Conservation (phyloP, 2,329 filamentous ascomycete species). For the Ophiosphaerella narmari region DNA sequence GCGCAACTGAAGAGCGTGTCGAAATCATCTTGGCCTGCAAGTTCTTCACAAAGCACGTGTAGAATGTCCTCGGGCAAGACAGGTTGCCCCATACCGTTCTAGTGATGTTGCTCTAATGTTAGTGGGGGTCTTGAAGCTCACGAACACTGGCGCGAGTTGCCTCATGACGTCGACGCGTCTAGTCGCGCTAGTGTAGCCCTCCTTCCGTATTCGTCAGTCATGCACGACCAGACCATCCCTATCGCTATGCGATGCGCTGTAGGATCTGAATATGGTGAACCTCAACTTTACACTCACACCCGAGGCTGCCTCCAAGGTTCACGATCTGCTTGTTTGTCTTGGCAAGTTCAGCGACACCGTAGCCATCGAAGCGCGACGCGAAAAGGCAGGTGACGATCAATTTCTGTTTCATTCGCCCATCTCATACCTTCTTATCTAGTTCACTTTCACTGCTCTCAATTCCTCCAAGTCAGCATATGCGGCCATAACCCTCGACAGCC, state of each 20-base stretch:
- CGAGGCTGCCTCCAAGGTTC: slow-evolving; percentile 70
- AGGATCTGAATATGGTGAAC: slow-evolving; percentile 46
- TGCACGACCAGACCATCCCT: slow-evolving; percentile 6
- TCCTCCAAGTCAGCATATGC: slow-evolving; percentile 81
- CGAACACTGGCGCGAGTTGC: not conserved
- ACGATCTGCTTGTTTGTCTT: slow-evolving; percentile 75
- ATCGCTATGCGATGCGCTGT: slow-evolving; percentile 14
- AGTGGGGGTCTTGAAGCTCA: not conserved
- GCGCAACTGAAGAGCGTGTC: slow-evolving; percentile 65
- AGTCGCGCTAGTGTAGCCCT: slow-evolving; percentile 28
- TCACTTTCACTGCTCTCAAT: slow-evolving; percentile 76
- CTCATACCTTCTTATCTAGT: slow-evolving; percentile 46
- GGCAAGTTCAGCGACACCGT: slow-evolving; percentile 81
- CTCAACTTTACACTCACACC: slow-evolving; percentile 75
- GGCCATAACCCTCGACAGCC: slow-evolving; percentile 69
- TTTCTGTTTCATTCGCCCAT: slow-evolving; percentile 15
- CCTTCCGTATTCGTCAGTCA: slow-evolving; percentile 14
- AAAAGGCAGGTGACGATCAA: slow-evolving; percentile 58
- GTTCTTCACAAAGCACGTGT: slow-evolving; percentile 64
- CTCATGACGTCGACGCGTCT: slow-evolving; percentile 10
- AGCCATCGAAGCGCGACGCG: slow-evolving; percentile 71
- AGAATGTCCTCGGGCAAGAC: slow-evolving; percentile 63
- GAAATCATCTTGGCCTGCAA: slow-evolving; percentile 62
- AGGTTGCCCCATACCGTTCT: slow-evolving; percentile 28
- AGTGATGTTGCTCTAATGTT: not conserved